Percentiles rank a stretch among this genome's conserved stretches.
Conservation (phyloP, 1,139 yeast species). For the Saccharomyces hybrid region DNA sequence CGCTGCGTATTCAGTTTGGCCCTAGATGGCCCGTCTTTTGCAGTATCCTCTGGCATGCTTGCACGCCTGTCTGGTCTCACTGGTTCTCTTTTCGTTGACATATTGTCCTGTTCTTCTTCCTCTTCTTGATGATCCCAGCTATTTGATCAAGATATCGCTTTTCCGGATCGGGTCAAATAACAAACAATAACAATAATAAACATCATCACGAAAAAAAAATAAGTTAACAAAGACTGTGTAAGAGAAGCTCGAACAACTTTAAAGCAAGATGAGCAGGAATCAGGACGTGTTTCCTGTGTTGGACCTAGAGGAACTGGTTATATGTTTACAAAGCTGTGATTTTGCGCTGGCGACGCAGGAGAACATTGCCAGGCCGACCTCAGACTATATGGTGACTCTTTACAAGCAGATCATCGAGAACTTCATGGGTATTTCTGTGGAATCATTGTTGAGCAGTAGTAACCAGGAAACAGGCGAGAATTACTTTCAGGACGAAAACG, state of each 20-base stretch:
- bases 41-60: neutral
- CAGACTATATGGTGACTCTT: conserved; percentile 51
- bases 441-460: conserved; percentile 31
- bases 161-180: neutral
- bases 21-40: neutral
- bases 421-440: conserved; percentile 55
- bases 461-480: conserved; percentile 14
- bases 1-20: conserved; percentile 16
- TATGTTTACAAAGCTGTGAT: conserved; percentile 57
- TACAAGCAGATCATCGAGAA: conserved; percentile 67
- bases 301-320: conserved; percentile 54
- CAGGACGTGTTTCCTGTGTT: conserved; percentile 54
- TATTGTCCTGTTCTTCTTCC: neutral
- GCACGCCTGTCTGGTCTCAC: neutral
- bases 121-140: neutral
- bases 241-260: neutral
- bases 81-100: neutral
- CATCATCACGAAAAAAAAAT: neutral
- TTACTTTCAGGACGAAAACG: conserved; percentile 17
- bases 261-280: conserved; percentile 14
- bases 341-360: conserved; percentile 54
- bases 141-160: neutral
- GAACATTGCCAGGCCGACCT: conserved; percentile 55
- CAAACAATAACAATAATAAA: neutral
- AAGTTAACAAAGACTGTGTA: neutral